Percentiles rank a stretch among this genome's conserved stretches.
Evolutionary conservation across 805 yeast species (phyloP).

Genomic region (Pichia scutulata): DNA sequence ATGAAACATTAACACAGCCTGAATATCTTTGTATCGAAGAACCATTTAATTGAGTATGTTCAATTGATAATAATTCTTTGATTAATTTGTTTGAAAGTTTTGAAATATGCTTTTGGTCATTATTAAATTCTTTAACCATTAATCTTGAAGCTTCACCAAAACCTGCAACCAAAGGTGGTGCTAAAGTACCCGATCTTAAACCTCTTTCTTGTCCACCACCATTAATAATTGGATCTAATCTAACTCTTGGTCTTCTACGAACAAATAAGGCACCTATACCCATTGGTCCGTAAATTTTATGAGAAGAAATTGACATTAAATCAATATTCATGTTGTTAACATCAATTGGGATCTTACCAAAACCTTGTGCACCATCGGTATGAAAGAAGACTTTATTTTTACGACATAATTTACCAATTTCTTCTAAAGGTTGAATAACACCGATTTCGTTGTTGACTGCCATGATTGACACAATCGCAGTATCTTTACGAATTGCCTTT

Average conservation of each 20-base stretch:
- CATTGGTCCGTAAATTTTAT: constrained; percentile 96
- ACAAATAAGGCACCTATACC: constrained; percentile 95
- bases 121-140: constrained; percentile 62
- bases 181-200: constrained; percentile 89
- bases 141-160: constrained; percentile 96
- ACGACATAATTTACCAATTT: constrained; percentile 83
- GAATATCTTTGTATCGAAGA: constrained; percentile 66
- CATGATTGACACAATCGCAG: constrained; percentile 87
- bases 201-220: constrained; percentile 99
- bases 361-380: constrained; percentile 96
- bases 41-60: constrained; percentile 88
- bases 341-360: constrained; percentile 87
- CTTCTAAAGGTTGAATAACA: constrained; percentile 91
- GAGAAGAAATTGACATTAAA: constrained; percentile 87
- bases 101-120: constrained; percentile 64
- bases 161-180: constrained; percentile 94
- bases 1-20: constrained; percentile 94
- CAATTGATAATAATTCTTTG: constrained; percentile 67
- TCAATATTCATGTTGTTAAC: constrained; percentile 93
- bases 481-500: constrained; percentile 80
- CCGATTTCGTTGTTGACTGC: constrained; percentile 98
- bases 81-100: constrained; percentile 66
- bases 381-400: constrained; percentile 90
- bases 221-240: constrained; percentile 87
- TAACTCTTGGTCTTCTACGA: constrained; percentile 96